Evolutionary conservation across 805 yeast species (phyloP), one percentile per base, ranked within the genome.

Genomic region (Saccharomycopsis fibuligera): DNA sequence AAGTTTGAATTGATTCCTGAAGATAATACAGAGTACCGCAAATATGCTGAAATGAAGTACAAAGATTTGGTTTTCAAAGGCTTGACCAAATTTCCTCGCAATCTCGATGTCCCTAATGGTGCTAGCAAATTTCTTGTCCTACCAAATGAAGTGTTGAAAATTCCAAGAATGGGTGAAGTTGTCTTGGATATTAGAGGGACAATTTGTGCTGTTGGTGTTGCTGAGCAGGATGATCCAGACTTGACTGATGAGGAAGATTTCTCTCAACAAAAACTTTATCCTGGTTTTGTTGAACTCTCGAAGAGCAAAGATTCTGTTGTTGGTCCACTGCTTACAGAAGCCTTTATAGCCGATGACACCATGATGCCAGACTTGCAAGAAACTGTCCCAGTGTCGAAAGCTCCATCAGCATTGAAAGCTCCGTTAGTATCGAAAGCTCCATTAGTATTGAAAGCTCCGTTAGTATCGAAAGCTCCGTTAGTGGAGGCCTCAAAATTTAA

Each of bases 131-230:
- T 52, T 14, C 23, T 52, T 22, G 49, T 52, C 4, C 45, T 52
- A 16, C 44, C 41, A 37, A 66, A 65, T 50, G 83, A 78, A 60
- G 62, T 68, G 1, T 67, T 76, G 21, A 60, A 62, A 10, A 60
- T 78, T 57, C 82, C 81, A 1, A 59, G 69, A 41, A 63, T 74
- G 36, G 59, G 65, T 48, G 75, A 75, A 44, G 62, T 77, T 8
- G 61, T 78, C 43, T 57, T 78, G 50, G 81, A 78, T 58, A 65
- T 78, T 41, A 70, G 78, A 48, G 73, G 73, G 23, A 40, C 46
- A 70, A 72, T 47, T 43, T 67, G 46, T 6, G 69, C 66, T 21
- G 73, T 69, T 17, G 75, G 71, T 35, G 75, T 70, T 17, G 74
- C 70, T 33, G 49, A 45, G 5, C 16, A 17, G 3, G 40, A 50